These are phyloP conservation scores for Mucor indicus DNA, from an alignment of 371 early-diverging fungal species.

Conservation along the genomic window DNA sequence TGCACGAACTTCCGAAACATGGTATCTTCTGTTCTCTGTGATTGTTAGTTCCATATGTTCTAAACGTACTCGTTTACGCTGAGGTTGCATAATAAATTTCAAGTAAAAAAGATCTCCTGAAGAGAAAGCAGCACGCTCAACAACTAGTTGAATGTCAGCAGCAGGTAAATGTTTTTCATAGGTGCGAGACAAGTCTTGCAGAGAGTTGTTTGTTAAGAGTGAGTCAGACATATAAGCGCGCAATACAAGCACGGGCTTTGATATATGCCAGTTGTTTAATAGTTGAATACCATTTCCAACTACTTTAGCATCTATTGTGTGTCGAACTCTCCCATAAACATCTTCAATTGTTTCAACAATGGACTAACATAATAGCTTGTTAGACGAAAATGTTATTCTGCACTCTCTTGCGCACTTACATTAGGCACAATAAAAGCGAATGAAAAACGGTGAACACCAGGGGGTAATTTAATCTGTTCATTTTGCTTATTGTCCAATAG, in stretches of 20 bases:
- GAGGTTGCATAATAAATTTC: constrained; percentile 24
- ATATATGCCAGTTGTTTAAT: constrained; percentile 25
- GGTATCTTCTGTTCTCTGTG: constrained; percentile 22
- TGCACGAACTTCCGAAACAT: constrained; percentile 22
- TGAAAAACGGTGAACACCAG: constrained; percentile 32
- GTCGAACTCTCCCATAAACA: constrained; percentile 29
- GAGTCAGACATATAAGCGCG: constrained; percentile 37
- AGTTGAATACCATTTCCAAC: constrained; percentile 19
- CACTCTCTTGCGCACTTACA: too few relatives aligned
- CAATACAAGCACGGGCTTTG: constrained; percentile 28
- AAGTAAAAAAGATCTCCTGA: constrained; percentile 32
- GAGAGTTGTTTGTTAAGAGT: constrained; percentile 25
- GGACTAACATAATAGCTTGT: constrained; percentile 15
- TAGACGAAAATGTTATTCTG: too few relatives aligned
- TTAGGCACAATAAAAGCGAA: constrained; percentile 37
- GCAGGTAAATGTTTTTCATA: constrained; percentile 32
- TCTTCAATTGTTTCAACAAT: constrained; percentile 36
- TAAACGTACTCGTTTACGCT: constrained; percentile 25
- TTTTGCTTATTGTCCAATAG: constrained; percentile 21
- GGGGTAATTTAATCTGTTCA: constrained; percentile 15
- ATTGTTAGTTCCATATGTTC: constrained; percentile 28
- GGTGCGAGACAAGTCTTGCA: constrained; percentile 35
- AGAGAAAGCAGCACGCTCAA: constrained; percentile 34
- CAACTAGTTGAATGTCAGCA: constrained; percentile 25
- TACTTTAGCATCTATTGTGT: constrained; percentile 26